A percentile compares a stretch with the other conserved stretches of the same genome.
Conservation (phyloP, 352 stramenopile genomes). For the Elongisporangium anandrum region DNA sequence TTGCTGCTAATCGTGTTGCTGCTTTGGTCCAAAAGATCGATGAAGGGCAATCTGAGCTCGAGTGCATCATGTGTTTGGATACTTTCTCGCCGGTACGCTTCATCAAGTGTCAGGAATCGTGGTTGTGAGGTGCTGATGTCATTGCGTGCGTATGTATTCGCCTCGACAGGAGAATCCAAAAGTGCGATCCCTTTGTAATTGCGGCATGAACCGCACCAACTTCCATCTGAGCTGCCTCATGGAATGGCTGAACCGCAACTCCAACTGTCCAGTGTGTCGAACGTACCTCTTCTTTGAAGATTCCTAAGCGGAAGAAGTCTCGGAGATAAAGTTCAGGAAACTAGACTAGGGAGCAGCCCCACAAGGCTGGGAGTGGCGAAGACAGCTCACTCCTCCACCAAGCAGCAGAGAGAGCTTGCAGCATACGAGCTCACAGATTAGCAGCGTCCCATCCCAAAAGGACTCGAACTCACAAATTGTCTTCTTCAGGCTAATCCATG, state of each 20-base stretch:
- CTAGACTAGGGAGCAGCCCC: neutral
- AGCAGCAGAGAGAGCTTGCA: too few species aligned
- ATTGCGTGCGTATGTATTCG: slow-evolving; percentile 1
- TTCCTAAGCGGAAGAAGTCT: slow-evolving; percentile 18
- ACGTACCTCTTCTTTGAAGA: slow-evolving; percentile 88
- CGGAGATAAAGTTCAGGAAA: neutral
- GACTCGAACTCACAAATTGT: too few species aligned
- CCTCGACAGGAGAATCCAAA: slow-evolving; percentile 59
- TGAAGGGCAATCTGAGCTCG: slow-evolving; percentile 58
- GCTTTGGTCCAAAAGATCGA: slow-evolving; percentile 28
- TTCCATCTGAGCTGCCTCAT: slow-evolving; percentile 88
- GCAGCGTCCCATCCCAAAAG: neutral
- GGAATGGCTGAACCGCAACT: slow-evolving; percentile 81
- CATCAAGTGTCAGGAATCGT: neutral
- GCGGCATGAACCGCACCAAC: slow-evolving; percentile 87
- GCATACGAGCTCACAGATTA: neutral
- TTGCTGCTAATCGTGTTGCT: slow-evolving; percentile 1
- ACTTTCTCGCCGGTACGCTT: slow-evolving; percentile 44
- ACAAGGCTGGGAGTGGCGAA: neutral
- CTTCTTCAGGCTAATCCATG: neutral
- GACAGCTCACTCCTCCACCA: neutral
- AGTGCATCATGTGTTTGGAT: slow-evolving; percentile 88
- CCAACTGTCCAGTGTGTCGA: slow-evolving; percentile 83
- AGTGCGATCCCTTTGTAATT: slow-evolving; percentile 82
- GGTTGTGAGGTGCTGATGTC: neutral